Conservation (phyloP, 306 rosid species). For the Cyamopsis tetragonoloba region DNA sequence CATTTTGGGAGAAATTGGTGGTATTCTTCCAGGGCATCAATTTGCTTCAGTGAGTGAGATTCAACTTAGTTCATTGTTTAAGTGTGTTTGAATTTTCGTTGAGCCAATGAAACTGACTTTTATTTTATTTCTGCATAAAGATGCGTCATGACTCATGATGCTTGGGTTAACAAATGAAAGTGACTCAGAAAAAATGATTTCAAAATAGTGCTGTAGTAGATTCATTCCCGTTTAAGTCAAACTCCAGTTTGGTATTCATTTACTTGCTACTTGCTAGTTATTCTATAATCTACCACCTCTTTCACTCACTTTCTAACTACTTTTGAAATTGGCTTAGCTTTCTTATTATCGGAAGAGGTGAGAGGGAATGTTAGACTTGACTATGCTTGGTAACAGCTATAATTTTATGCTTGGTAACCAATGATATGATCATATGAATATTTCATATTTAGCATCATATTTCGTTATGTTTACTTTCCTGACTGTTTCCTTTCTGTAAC, state of each 20-base stretch:
- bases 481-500: not conserved
- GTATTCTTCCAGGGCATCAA: constrained; percentile 76
- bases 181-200: too few species aligned
- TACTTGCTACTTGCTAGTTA: not conserved
- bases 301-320: not conserved
- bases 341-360: too few species aligned
- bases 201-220: too few species aligned
- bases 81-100: not conserved
- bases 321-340: not conserved
- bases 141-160: too few species aligned
- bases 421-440: too few species aligned
- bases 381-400: not conserved
- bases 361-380: too few species aligned
- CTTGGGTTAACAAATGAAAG: too few species aligned
- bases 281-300: not conserved
- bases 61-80: not conserved
- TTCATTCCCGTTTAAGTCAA: too few species aligned
- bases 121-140: too few species aligned
- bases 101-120: too few species aligned
- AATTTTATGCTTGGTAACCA: constrained; percentile 1
- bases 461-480: not conserved
- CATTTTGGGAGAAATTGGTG: constrained; percentile 50
- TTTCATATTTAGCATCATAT: not conserved
- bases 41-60: constrained; percentile 80
- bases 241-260: too few species aligned